Conservation (phyloP, 2,329 filamentous ascomycete genomes). For the Aspergillus sp. region DNA sequence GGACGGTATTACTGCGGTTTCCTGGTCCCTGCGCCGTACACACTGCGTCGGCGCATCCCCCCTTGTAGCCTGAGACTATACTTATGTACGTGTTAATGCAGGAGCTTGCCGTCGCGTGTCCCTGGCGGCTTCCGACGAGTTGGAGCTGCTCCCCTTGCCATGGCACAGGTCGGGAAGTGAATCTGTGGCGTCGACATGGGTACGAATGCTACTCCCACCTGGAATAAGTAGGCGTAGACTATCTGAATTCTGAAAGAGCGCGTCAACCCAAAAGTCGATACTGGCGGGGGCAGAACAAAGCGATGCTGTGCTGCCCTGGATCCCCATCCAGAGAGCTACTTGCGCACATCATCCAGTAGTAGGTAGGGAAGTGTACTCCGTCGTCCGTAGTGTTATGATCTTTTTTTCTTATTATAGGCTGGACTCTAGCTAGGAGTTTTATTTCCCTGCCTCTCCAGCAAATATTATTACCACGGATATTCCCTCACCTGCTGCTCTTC, state of each 20-base stretch:
- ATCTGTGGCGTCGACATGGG: neutral
- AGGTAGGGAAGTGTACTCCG: neutral
- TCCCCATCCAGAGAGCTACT: neutral
- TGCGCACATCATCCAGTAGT: slow-evolving; percentile 5
- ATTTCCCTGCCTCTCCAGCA: slow-evolving; percentile 5
- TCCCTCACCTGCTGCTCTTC: slow-evolving; percentile 9
- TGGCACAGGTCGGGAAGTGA: neutral
- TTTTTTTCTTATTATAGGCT: neutral
- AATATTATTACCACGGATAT: slow-evolving; percentile 1
- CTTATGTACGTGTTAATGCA: slow-evolving; percentile 1
- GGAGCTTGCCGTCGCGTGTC: slow-evolving; percentile 3
- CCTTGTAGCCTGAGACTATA: neutral
- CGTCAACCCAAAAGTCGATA: neutral
- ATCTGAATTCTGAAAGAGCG: neutral
- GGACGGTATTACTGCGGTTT: neutral
- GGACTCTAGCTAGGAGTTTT: slow-evolving; percentile 3
- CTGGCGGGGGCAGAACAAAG: neutral
- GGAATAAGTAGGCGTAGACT: neutral
- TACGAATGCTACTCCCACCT: neutral
- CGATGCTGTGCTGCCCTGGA: neutral
- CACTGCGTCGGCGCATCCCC: neutral
- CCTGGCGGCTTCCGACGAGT: neutral
- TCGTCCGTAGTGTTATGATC: neutral
- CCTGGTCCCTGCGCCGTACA: neutral
- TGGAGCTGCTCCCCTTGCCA: neutral